Evolutionary conservation across 2,329 filamentous ascomycete species (phyloP).

Genomic region (Ambrosiella cleistominuta): DNA sequence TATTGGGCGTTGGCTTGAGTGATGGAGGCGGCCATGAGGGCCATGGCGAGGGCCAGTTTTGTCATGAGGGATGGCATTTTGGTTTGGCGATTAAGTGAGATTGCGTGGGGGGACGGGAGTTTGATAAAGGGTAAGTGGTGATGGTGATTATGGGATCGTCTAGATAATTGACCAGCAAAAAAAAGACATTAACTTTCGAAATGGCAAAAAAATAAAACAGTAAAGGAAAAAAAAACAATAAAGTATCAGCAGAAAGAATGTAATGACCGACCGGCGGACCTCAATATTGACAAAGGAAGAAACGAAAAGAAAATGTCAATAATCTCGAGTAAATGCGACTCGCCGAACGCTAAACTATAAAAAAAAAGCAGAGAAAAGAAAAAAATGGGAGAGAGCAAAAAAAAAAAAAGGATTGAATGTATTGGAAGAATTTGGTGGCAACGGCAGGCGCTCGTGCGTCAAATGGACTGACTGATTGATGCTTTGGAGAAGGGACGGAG

Average conservation of each 20-base stretch:
- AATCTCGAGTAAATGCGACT: too few relatives aligned
- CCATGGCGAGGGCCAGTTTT: slow-evolving; percentile 12
- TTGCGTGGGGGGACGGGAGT: not conserved
- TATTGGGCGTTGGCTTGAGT: slow-evolving; percentile 8
- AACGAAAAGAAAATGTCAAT: slow-evolving; percentile 7
- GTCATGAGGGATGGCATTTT: not conserved
- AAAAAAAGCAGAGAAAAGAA: slow-evolving; percentile 2
- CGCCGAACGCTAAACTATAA: not conserved
- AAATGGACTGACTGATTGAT: not conserved
- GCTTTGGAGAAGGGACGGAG: not conserved
- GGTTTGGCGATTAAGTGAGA: too few relatives aligned
- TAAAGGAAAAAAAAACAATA: slow-evolving; percentile 3
- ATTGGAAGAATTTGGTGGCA: not conserved
- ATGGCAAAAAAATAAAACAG: slow-evolving; percentile 1
- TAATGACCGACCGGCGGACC: slow-evolving; percentile 6
- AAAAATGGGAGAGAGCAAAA: slow-evolving; percentile 5
- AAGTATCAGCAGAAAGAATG: slow-evolving; percentile 2
- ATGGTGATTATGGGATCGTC: not conserved
- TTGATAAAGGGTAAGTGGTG: not conserved
- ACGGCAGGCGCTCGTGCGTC: not conserved
- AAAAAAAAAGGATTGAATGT: slow-evolving; percentile 2
- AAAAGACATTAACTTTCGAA: slow-evolving; percentile 2
- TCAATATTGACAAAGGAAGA: not conserved
- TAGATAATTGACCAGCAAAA: not conserved
- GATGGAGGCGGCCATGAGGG: slow-evolving; percentile 11